A percentile compares a stretch with the other conserved stretches of the same genome.
These are phyloP conservation scores for Phialophora tarda DNA, from an alignment of 2,329 filamentous ascomycete species.

Conservation along the genomic window DNA sequence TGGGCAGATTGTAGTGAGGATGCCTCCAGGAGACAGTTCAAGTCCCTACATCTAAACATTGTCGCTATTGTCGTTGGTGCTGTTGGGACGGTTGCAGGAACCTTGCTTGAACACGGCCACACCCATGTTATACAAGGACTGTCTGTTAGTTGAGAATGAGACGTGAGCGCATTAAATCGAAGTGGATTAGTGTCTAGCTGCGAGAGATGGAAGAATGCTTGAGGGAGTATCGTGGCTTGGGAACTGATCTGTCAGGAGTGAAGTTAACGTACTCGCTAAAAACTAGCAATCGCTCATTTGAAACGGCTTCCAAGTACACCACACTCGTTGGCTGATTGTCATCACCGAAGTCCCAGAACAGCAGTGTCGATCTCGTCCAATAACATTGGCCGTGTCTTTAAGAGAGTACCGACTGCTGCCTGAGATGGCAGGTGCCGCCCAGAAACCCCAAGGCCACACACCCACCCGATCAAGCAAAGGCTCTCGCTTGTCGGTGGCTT, in stretches of 20 bases:
- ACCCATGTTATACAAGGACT: too few species aligned
- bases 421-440: background rate
- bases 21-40: slow-evolving; percentile 9
- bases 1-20: slow-evolving; percentile 13
- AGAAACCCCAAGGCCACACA: background rate
- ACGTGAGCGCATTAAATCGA: too few species aligned
- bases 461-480: background rate
- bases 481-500: background rate
- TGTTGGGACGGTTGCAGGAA: too few species aligned
- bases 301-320: background rate
- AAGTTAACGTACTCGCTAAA: background rate
- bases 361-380: background rate
- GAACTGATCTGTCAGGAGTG: too few species aligned
- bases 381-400: background rate
- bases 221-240: too few species aligned
- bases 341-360: background rate
- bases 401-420: background rate
- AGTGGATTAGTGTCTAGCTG: too few species aligned
- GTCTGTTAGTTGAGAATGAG: too few species aligned
- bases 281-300: background rate
- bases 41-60: too few species aligned
- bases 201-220: too few species aligned
- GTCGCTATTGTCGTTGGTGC: too few species aligned
- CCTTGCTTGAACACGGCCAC: too few species aligned
- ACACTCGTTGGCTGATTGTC: background rate